Evolutionary conservation across 768 basidiomycete species (phyloP).

Genomic region (Crepidotus variabilis): DNA sequence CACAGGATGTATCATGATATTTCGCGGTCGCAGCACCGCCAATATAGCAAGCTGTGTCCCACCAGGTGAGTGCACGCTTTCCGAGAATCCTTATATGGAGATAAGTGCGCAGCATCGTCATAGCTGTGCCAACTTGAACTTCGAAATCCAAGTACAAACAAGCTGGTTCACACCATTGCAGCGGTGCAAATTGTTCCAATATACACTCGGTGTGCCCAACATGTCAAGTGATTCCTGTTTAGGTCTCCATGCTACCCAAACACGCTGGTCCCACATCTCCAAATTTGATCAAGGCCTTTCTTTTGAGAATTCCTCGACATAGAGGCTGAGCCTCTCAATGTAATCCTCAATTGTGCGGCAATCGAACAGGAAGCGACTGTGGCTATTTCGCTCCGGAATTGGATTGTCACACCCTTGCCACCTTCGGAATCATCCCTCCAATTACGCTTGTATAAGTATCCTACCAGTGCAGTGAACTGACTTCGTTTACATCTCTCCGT

Average conservation of each 20-base stretch:
- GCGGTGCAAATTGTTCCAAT: constrained; percentile 1
- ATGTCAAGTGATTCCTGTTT: constrained; percentile 11
- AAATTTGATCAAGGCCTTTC: constrained; percentile 15
- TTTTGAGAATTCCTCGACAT: constrained; percentile 21
- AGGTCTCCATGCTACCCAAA: constrained; percentile 15
- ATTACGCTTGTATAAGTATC: constrained; percentile 25
- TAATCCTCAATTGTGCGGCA: constrained; percentile 13
- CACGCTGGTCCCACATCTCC: constrained; percentile 15
- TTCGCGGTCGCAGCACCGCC: neutral
- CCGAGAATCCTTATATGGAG: neutral
- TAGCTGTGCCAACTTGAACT: constrained; percentile 7
- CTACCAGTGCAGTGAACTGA: constrained; percentile 8
- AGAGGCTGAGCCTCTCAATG: constrained; percentile 23
- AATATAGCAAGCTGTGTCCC: neutral
- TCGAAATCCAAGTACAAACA: constrained; percentile 8
- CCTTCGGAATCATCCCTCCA: constrained; percentile 19
- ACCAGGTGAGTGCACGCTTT: neutral
- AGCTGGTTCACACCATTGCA: neutral
- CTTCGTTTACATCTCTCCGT: constrained; percentile 4
- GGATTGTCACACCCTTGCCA: constrained; percentile 12
- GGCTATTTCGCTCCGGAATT: constrained; percentile 10
- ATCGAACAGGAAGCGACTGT: constrained; percentile 13
- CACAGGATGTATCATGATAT: neutral
- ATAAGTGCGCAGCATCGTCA: constrained; percentile 2
- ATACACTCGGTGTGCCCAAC: neutral